Evolutionary conservation across 1,139 yeast species (phyloP), one percentile per base, ranked within the genome.

Genomic region (Geotrichum europaeum): DNA sequence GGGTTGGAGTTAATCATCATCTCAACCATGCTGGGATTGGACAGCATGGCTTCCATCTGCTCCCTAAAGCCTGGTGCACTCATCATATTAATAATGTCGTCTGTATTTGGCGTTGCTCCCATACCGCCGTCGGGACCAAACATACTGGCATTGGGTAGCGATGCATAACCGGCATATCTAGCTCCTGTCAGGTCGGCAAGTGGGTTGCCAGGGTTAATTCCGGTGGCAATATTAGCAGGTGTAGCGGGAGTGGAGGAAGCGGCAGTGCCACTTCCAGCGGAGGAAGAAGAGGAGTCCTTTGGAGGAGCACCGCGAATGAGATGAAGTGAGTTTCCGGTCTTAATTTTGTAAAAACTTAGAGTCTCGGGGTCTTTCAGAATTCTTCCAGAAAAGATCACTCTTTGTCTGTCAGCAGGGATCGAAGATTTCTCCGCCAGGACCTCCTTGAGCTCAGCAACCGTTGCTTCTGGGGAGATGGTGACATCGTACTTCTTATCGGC

Each of bases 41-140:
- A 79, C 72, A 92, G 70, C 86, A 90, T 83, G 57, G 89, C 84
- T 69, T 86, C 84, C 89, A 94, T 84, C 64, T 86, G 82, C 70
- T 90, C 91, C 70, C 86, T 90, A 67, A 89, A 83, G 75, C 83
- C 79, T 43, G 98, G 98, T 68, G 83, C 83, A 45, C 86, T 85
- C 86, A 92, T 80, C 88, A 89, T 84, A 64, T 80, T 78, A 45
- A 83, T 77, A 74, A 91, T 69, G 65, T 87, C 91, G 51, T 87
- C 94, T 53, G 89, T 86, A 67, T 84, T 85, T 9, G 96, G 95
- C 70, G 85, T 76, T 34, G 79, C 79, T 28, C 78, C 77, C 88
- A 88, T 82, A 25, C 97, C 98, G 24, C 96, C 96, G 72, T 92
- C 98, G 22, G 97, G 95, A 1, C 97, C 97, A 76, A 94, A 91